Base-by-base conservation (phyloP, 2,329 filamentous ascomycete genomes). In the Didymellaceae sp. region DNA sequence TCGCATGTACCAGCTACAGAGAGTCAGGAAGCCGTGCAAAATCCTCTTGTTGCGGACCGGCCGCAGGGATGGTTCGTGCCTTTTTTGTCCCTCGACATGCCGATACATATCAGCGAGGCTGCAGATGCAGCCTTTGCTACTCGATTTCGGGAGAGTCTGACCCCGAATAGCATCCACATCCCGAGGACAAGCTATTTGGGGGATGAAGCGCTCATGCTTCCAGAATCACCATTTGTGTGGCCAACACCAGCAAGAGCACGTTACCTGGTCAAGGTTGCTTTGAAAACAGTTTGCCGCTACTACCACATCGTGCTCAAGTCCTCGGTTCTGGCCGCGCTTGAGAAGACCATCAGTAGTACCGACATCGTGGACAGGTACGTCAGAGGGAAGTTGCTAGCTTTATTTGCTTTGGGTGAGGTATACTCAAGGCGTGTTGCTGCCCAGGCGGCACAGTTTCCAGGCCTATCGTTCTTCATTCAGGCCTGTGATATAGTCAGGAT, bases 341-440 rank as follows among this genome's bases (percentile, higher is more conserved):
- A 78, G 32, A 67, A 72, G 14, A 65, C 70, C 0, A 70, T 77
- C n/a, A 61, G 68, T 39, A 70, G 74, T 28, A 65, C 68, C 2
- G 56, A 62, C 6, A 70, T 67, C 9, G 67, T 63, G 5, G 70
- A 73, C 30, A 63, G 67, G 0, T 52, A 77, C 0, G 50, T 69
- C 0, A 70, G 67, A 10, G 75, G 75, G 54, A 78, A 78, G 35
- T 47, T 80, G 0, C 77, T 75, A 66, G 75, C 74, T 0, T 34
- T 80, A 3, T 77, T 80, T 52, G 78, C 78, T 0, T 67, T 80
- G 5, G 78, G 78, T 0, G 77, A 79, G 49, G 72, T 76, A 24
- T 79, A 78, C 22, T 78, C 77, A 0, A 74, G 71, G 0, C 64
- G 75, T n/a, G 70, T 72, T 2, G 70, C 57, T 4, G 49, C 71